Evolutionary conservation across 2,329 filamentous ascomycete species (phyloP).

Genomic region (Neofusicoccum cordaticola): DNA sequence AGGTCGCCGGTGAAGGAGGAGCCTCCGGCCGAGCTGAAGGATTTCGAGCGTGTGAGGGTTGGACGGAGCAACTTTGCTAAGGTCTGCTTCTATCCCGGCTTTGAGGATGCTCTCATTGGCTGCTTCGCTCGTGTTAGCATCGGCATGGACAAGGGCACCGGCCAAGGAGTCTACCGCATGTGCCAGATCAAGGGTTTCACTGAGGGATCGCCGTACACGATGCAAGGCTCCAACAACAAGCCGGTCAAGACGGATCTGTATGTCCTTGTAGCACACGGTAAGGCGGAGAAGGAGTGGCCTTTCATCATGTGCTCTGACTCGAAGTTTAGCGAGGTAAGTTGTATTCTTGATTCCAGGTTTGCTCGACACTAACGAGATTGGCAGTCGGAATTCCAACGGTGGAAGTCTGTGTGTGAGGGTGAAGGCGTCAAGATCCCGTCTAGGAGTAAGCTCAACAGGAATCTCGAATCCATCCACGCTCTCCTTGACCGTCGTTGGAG

Average conservation of each 20-base stretch:
- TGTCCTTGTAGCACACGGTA: constrained; percentile 75
- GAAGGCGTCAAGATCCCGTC: constrained; percentile 73
- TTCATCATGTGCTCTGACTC: constrained; percentile 89
- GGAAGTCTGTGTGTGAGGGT: constrained; percentile 64
- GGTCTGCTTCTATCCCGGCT: constrained; percentile 89
- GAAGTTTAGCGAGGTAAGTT: constrained; percentile 71
- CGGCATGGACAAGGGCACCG: constrained; percentile 70
- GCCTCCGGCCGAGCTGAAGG: constrained; percentile 69
- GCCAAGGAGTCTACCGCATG: constrained; percentile 80
- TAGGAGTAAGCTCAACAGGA: constrained; percentile 64
- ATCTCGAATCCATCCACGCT: constrained; percentile 76
- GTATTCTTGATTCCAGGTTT: not conserved
- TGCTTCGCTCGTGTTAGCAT: constrained; percentile 85
- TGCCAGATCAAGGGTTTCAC: constrained; percentile 82
- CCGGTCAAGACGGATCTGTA: constrained; percentile 84
- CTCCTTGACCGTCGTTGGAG: constrained; percentile 80
- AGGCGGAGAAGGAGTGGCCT: constrained; percentile 78
- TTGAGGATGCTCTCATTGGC: constrained; percentile 75
- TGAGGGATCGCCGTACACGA: constrained; percentile 77
- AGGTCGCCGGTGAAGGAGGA: constrained; percentile 57
- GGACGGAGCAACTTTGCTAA: constrained; percentile 83
- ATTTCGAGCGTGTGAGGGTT: constrained; percentile 80
- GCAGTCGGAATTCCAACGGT: constrained; percentile 76
- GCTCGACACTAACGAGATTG: not conserved
- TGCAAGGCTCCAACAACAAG: constrained; percentile 71